Evolutionary conservation across 2,329 filamentous ascomycete genomes (phyloP).

Genomic region (Seiridium cupressi): DNA sequence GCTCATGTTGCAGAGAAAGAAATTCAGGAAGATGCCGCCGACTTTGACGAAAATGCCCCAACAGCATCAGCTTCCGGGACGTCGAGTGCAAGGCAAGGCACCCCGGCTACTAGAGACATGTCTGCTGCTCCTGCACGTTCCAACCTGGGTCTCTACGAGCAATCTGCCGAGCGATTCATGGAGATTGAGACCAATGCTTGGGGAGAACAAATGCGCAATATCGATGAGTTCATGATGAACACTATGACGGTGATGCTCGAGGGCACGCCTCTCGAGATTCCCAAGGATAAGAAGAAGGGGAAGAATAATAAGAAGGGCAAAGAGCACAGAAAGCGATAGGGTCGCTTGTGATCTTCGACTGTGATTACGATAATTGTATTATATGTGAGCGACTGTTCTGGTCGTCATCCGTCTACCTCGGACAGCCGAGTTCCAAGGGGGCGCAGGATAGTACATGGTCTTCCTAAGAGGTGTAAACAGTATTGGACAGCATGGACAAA

Average conservation of each 20-base stretch:
- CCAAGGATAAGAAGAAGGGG: constrained; percentile 62
- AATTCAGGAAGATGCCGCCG: constrained; percentile 79
- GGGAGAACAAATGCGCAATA: constrained; percentile 55
- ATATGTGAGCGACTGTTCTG: not conserved
- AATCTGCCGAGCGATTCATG: constrained; percentile 32
- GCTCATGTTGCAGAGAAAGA: constrained; percentile 88
- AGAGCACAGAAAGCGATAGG: constrained; percentile 51
- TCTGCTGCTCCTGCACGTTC: constrained; percentile 31
- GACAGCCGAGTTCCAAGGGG: not conserved
- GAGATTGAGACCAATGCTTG: constrained; percentile 57
- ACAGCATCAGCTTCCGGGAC: constrained; percentile 43
- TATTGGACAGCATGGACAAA: not conserved
- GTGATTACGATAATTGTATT: not conserved
- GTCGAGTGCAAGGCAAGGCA: constrained; percentile 51
- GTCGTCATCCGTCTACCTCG: not conserved
- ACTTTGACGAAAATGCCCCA: constrained; percentile 69
- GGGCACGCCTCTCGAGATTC: constrained; percentile 59
- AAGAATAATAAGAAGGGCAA: constrained; percentile 55
- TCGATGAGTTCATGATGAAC: constrained; percentile 74
- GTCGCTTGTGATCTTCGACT: not conserved
- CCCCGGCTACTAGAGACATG: constrained; percentile 39
- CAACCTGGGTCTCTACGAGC: constrained; percentile 35
- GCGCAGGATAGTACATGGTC: too few relatives aligned
- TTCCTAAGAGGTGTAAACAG: not conserved
- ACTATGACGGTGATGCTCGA: constrained; percentile 64